phyloP scores from a whole-genome alignment of 208 protist genomes.

The Plasmodiophora brassicae region DNA sequence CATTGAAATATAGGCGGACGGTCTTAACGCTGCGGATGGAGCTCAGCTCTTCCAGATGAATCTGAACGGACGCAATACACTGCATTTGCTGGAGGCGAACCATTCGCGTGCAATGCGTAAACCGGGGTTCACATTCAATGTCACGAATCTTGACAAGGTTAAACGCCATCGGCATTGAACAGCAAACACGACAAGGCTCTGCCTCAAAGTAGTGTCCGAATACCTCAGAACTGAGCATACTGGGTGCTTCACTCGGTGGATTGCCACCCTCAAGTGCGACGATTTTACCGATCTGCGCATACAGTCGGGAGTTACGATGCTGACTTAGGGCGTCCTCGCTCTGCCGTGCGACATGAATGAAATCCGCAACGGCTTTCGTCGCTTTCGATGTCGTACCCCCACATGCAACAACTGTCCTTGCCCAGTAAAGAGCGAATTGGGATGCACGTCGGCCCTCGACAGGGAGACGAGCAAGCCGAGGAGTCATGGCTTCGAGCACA shows the following conservation, averaged over 20 bases:
- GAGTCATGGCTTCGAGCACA: neutral
- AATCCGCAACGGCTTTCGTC: neutral
- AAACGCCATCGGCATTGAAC: neutral
- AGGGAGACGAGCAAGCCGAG: neutral
- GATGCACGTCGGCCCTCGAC: neutral
- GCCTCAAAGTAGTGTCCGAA: neutral
- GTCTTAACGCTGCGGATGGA: constrained; percentile 51
- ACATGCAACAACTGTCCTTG: neutral
- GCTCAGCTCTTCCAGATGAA: constrained; percentile 11
- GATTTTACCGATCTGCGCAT: neutral
- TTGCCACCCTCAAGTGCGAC: too few relatives aligned
- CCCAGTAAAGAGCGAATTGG: neutral
- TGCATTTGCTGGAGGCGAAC: neutral
- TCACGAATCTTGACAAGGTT: neutral
- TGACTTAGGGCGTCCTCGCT: neutral
- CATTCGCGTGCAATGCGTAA: constrained; percentile 15
- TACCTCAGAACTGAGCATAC: too few relatives aligned
- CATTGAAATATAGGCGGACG: constrained; percentile 69
- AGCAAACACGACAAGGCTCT: neutral
- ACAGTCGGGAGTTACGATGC: neutral
- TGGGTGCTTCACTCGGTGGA: too few relatives aligned
- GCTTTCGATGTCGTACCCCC: neutral
- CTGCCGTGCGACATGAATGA: neutral
- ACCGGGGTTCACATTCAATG: neutral
- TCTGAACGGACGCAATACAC: neutral